These are phyloP conservation scores for Biscogniauxia mediterranea DNA, from an alignment of 2,329 filamentous ascomycete species.

Conservation along the genomic window DNA sequence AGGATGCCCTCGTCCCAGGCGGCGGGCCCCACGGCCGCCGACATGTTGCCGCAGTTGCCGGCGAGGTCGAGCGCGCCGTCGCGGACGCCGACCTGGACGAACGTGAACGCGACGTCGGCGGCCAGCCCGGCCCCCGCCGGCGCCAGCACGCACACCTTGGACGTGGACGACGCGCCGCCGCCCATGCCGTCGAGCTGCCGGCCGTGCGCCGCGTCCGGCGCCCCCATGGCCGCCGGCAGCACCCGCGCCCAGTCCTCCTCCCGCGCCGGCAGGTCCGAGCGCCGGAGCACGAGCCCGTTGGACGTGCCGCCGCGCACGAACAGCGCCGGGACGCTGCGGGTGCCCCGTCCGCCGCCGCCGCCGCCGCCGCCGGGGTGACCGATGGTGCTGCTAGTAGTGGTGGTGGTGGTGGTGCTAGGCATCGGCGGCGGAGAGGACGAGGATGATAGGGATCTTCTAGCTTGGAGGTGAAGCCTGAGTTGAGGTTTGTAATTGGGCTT, in stretches of 20 bases:
- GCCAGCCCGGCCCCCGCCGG: slow-evolving; percentile 43
- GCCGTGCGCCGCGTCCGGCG: slow-evolving; percentile 54
- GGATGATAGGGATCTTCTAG: background rate
- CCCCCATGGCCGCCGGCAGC: slow-evolving; percentile 30
- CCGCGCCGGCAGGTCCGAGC: slow-evolving; percentile 34
- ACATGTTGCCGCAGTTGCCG: slow-evolving; percentile 63
- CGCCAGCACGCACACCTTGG: slow-evolving; percentile 68
- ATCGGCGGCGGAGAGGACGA: background rate
- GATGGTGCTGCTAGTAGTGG: no score
- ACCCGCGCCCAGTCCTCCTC: slow-evolving; percentile 33
- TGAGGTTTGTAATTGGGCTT: background rate
- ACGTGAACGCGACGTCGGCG: slow-evolving; percentile 31
- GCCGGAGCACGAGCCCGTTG: slow-evolving; percentile 34
- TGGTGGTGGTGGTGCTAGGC: background rate
- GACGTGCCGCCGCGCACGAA: slow-evolving; percentile 38
- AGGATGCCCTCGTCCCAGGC: slow-evolving; percentile 50
- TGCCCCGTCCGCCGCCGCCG: background rate
- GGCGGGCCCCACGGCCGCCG: slow-evolving; percentile 54
- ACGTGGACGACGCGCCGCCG: slow-evolving; percentile 58
- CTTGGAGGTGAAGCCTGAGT: background rate
- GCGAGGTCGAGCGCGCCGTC: slow-evolving; percentile 52
- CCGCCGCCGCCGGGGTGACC: no score
- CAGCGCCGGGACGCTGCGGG: slow-evolving; percentile 34
- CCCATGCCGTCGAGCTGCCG: slow-evolving; percentile 73
- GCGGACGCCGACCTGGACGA: slow-evolving; percentile 53